Conservation (phyloP, 176 grass and related monocot species). For the Poa annua region DNA sequence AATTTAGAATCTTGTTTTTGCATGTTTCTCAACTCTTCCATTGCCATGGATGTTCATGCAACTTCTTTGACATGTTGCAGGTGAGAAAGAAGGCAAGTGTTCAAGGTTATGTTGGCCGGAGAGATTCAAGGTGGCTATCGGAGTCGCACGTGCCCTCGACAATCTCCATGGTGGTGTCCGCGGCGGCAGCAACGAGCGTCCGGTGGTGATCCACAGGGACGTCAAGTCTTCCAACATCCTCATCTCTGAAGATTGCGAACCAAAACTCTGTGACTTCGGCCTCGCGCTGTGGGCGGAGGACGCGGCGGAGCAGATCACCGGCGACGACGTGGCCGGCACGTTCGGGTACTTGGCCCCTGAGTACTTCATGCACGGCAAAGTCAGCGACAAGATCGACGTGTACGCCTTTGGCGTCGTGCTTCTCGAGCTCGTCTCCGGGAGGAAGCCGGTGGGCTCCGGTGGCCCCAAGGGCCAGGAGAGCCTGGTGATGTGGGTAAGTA, state of each 20-base stretch:
- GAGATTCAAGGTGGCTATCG: slow-evolving; percentile 73
- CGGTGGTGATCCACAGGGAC: slow-evolving; percentile 83
- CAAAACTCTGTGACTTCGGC: slow-evolving; percentile 89
- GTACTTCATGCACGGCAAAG: slow-evolving; percentile 95
- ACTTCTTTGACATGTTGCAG: slow-evolving; percentile 32
- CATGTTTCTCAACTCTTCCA: neutral
- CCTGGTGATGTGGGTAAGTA: slow-evolving; percentile 83
- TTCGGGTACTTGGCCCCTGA: slow-evolving; percentile 97
- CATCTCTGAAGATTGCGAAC: slow-evolving; percentile 63
- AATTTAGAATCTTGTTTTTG: too few relatives aligned
- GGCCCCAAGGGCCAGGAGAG: slow-evolving; percentile 72
- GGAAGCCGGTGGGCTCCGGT: slow-evolving; percentile 73
- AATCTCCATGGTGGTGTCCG: slow-evolving; percentile 58
- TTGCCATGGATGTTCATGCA: neutral
- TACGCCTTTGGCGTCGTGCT: slow-evolving; percentile 93
- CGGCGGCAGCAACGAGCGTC: slow-evolving; percentile 30
- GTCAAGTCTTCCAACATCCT: slow-evolving; percentile 97
- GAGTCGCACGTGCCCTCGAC: slow-evolving; percentile 56
- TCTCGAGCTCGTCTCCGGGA: slow-evolving; percentile 89
- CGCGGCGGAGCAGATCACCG: slow-evolving; percentile 45
- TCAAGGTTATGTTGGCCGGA: slow-evolving; percentile 61
- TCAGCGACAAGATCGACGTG: slow-evolving; percentile 89
- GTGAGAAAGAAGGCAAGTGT: slow-evolving; percentile 31
- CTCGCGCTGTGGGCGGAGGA: slow-evolving; percentile 72
- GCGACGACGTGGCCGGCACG: slow-evolving; percentile 76